Conservation (phyloP, 352 stramenopile genomes). For the Phytophthora pistaciae region DNA sequence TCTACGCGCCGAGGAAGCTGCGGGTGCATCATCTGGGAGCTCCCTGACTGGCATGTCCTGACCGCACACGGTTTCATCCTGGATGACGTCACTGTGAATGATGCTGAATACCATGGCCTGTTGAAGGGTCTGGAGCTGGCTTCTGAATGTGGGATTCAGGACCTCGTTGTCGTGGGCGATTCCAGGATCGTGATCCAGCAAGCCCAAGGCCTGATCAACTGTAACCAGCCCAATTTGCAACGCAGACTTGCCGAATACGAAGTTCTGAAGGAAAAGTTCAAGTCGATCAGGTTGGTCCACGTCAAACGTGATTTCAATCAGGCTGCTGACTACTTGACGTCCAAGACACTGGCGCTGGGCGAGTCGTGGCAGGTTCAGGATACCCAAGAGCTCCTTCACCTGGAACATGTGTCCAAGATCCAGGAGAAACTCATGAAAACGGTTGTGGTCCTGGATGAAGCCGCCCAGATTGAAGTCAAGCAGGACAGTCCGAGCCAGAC, state of each 20-base stretch:
- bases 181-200: slow-evolving; percentile 6
- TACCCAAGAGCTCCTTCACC: background rate
- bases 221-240: slow-evolving; percentile 1
- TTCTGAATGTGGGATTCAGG: background rate
- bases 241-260: background rate
- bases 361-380: background rate
- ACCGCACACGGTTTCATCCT: background rate
- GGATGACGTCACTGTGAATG: slow-evolving; percentile 4
- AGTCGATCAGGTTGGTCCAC: background rate
- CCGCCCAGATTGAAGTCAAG: background rate
- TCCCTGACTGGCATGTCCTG: slow-evolving; percentile 1
- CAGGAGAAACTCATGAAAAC: slow-evolving; percentile 5
- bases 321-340: slow-evolving; percentile 3
- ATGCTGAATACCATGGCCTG: slow-evolving; percentile 3
- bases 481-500: background rate
- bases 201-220: slow-evolving; percentile 2
- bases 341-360: background rate
- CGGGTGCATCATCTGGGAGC: background rate
- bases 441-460: background rate
- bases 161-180: background rate
- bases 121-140: background rate
- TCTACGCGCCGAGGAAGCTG: background rate
- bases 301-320: slow-evolving; percentile 16
- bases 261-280: background rate
- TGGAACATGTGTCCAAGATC: slow-evolving; percentile 10